Percentiles rank a stretch among this genome's conserved stretches.
Evolutionary conservation across 1,139 yeast genomes (phyloP).

Genomic region (Maudiozyma humilis): DNA sequence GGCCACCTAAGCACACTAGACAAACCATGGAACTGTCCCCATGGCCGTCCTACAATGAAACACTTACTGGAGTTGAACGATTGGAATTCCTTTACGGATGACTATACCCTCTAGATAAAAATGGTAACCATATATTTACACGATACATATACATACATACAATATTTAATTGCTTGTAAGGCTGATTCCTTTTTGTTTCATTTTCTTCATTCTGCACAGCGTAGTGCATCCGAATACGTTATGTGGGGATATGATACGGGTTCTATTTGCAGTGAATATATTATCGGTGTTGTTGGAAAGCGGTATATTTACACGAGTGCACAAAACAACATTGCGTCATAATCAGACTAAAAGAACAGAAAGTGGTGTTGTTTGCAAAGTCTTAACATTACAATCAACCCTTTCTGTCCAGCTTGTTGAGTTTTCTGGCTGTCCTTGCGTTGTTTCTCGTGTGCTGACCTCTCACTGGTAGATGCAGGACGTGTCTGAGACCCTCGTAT

Average conservation of each 20-base stretch:
- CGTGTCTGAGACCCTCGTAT: slow-evolving; percentile 84
- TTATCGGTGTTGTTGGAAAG: neutral
- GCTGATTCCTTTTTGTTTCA: no score
- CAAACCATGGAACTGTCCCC: slow-evolving; percentile 99
- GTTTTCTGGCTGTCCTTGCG: slow-evolving; percentile 78
- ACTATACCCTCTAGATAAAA: slow-evolving; percentile 27
- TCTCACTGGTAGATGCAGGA: slow-evolving; percentile 79
- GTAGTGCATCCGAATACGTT: neutral
- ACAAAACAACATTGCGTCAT: no score
- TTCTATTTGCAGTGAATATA: neutral
- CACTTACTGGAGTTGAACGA: slow-evolving; percentile 60
- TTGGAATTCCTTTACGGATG: slow-evolving; percentile 41
- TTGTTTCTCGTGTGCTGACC: slow-evolving; percentile 93
- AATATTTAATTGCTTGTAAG: no score
- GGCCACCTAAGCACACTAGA: slow-evolving; percentile 60
- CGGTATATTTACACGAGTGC: neutral
- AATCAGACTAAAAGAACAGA: no score
- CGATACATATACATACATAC: slow-evolving; percentile 1
- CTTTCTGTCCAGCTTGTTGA: slow-evolving; percentile 69
- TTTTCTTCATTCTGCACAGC: no score
- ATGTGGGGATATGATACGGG: neutral
- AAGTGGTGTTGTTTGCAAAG: no score
- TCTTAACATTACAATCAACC: no score
- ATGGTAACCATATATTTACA: slow-evolving; percentile 1
- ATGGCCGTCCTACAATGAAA: slow-evolving; percentile 94